A percentile compares a stretch with the other conserved stretches of the same genome.
These are phyloP conservation scores for Scopulariopsis brevicaulis DNA, from an alignment of 2,329 filamentous ascomycete genomes.

Conservation along the genomic window DNA sequence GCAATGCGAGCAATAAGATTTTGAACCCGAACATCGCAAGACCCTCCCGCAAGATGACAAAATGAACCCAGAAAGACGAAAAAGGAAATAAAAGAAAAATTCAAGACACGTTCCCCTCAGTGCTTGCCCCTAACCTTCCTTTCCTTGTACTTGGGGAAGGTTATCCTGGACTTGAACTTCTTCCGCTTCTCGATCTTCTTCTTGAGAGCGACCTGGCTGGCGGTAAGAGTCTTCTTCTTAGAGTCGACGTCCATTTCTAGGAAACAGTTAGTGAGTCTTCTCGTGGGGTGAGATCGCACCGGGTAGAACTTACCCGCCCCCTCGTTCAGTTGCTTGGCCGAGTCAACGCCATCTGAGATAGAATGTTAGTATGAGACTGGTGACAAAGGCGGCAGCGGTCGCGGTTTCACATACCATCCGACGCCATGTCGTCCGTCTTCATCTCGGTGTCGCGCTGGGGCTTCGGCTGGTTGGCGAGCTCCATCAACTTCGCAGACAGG, in stretches of 20 bases:
- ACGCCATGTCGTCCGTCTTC: slow-evolving; percentile 30
- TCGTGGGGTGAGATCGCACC: neutral
- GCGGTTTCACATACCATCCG: slow-evolving; percentile 1
- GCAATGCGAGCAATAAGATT: neutral
- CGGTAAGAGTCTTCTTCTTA: slow-evolving; percentile 10
- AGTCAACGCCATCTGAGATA: neutral
- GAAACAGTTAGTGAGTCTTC: neutral
- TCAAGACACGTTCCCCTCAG: slow-evolving; percentile 2
- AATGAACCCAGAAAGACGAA: neutral
- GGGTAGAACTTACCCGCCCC: neutral
- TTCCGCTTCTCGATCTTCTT: slow-evolving; percentile 46
- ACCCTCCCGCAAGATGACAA: neutral
- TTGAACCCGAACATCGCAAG: neutral
- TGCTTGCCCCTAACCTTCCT: slow-evolving; percentile 32
- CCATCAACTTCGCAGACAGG: slow-evolving; percentile 75
- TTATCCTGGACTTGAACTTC: slow-evolving; percentile 43
- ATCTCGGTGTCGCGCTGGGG: slow-evolving; percentile 40
- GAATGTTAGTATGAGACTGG: neutral
- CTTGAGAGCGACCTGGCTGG: slow-evolving; percentile 17
- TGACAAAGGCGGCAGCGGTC: neutral
- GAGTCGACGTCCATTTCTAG: slow-evolving; percentile 47
- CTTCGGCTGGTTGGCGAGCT: slow-evolving; percentile 67
- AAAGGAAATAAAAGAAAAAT: neutral
- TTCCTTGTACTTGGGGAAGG: slow-evolving; percentile 48
- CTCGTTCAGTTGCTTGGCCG: neutral